Evolutionary conservation across 2,329 filamentous ascomycete genomes (phyloP), one percentile per base, ranked within the genome.

Genomic region (Colletotrichum sp.): DNA sequence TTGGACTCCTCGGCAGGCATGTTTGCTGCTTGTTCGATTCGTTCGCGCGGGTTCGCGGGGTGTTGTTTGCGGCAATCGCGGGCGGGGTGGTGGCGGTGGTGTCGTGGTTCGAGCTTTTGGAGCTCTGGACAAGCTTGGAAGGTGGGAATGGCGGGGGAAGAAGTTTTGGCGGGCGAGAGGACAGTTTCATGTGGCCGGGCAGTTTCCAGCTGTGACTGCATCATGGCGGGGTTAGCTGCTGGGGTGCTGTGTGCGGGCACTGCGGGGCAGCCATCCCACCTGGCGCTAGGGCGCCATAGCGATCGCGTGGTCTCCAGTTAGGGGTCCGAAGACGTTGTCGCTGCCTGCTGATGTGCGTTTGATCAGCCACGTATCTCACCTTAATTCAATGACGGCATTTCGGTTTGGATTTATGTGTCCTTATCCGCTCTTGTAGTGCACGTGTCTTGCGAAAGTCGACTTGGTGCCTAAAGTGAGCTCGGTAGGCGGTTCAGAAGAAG

Each of bases 1-100:
- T 94, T 94, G 60, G 92, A 93, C 82, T 93, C 90, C 83, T 93
- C 89, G 63, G 88, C 82, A 80, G 90, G 87, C 87, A 89, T 89
- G 36, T 44, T 75, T 52, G 15, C 12, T 26, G 66, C 32, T 74
- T 13, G 3, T 79, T 49, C 55, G 63, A 70, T 74, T 39, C 60
- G 44, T 68, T 76, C 63, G 28, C 28, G 57, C 49, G 34, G 24
- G 15, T 28, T 75, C 24, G 64, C 1, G 24, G 39, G 30, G 24
- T 62, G 57, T 21, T 39, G 36, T 26, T 52, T 52, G 49, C 21
- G 44, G 34, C 44, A 49, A 39, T 36, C 57, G 34, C 34, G 10
- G 13, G 59, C 26, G 49, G 44, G 55, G 39, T 64, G 26, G 69
- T 36, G 15, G 44, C 6, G n/a, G 44, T 1, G 68, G 66, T 72